A percentile compares a stretch with the other conserved stretches of the same genome.
These are phyloP conservation scores for Dillenia turbinata DNA, from an alignment of 164 flowering plant genomes.

Conservation along the genomic window DNA sequence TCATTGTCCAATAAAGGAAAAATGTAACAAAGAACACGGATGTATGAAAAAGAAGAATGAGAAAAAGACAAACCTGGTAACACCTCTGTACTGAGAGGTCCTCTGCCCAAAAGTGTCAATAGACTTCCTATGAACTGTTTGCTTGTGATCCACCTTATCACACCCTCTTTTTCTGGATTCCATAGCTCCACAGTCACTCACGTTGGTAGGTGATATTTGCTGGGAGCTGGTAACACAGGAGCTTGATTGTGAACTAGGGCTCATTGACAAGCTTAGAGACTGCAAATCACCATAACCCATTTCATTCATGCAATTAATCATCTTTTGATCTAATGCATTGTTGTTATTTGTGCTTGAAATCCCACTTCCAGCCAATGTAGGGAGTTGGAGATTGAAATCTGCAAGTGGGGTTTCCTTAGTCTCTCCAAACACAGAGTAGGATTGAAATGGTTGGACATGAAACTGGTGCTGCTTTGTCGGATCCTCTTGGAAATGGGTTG, in stretches of 20 bases:
- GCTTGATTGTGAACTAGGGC: constrained; percentile 63
- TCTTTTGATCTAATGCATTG: constrained; percentile 25
- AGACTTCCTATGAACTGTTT: constrained; percentile 63
- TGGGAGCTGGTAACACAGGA: constrained; percentile 40
- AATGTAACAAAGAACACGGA: neutral
- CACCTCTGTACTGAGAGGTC: constrained; percentile 80
- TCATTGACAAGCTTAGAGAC: constrained; percentile 69
- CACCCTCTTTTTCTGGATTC: constrained; percentile 54
- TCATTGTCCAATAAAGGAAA: constrained; percentile 1
- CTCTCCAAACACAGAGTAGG: constrained; percentile 22
- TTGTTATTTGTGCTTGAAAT: constrained; percentile 19
- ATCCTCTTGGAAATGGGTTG: constrained; percentile 20
- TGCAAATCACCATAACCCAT: constrained; percentile 44
- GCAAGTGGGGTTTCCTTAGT: constrained; percentile 17
- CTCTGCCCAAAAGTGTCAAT: constrained; percentile 78
- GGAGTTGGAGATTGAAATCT: constrained; percentile 21
- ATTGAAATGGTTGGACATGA: constrained; percentile 29
- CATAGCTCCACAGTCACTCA: constrained; percentile 20
- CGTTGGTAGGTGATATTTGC: constrained; percentile 28
- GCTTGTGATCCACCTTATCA: constrained; percentile 42
- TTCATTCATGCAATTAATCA: constrained; percentile 23
- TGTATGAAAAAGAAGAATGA: neutral
- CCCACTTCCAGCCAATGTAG: constrained; percentile 15
- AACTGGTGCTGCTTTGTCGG: constrained; percentile 19
- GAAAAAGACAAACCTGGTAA: constrained; percentile 49